Base-by-base conservation (phyloP, 2,329 filamentous ascomycete species). In the Blumeria graminis region DNA sequence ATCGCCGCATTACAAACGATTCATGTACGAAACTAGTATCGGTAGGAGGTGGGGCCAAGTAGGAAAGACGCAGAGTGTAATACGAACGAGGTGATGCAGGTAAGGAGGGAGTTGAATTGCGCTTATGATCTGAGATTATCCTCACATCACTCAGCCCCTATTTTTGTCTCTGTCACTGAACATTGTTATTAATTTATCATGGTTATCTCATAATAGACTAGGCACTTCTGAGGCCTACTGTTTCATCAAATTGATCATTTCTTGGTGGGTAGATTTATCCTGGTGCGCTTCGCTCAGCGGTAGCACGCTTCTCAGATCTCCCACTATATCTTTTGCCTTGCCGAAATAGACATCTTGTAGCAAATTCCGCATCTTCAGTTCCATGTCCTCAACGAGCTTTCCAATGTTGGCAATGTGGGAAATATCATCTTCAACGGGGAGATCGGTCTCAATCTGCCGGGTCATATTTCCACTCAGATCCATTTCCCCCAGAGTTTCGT, bases 311-410 rank as follows among this genome's bases (percentile, higher is more conserved):
- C 92, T 78, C 70, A 98, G 71, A 69, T 98, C 90, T 56, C 90
- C 92, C 3, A 98, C 90, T 3, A 98, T 88, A 70, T 98, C 92
- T 77, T 94, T 95, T 56, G 92, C 90, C 75, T 98, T 98, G 67
- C 92, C 92, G 71, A 98, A 98, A 72, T 98, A 98, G 54, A 98
- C 92, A 71, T 98, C 92, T 74, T 98, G 90, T 68, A 98, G 73
- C 69, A 96, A 70, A 70, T 98, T 98, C 62, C 92, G 80, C 92
- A 98, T 96, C 76, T 95, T 94, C 68, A 95, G 80, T 73, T 98
- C 92, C 92, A 98, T 96, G 69, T 98, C 92, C 74, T 98, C 92
- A 55, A 98, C 89, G 67, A 98, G 76, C 61, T 82, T 77, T 57
- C 92, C 92, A 59, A 96, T 86, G 70, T 98, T 98, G 64, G 85